These are phyloP conservation scores for Leucocoprinus sp. DNA, from an alignment of 768 basidiomycete species.

Conservation along the genomic window DNA sequence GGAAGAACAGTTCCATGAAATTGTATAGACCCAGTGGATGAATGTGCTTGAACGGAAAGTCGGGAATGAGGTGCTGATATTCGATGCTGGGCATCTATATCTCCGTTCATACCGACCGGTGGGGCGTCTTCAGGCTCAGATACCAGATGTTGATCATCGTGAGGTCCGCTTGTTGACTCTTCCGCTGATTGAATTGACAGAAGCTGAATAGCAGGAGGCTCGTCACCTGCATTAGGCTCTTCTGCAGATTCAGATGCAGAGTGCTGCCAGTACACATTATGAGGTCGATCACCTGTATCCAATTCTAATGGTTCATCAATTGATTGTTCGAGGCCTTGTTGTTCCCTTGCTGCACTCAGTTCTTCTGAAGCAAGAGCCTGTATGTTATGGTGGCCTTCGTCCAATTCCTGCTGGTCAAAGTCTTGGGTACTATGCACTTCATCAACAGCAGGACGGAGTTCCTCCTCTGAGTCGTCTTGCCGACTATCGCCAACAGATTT, in stretches of 20 bases:
- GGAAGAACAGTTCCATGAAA: neutral
- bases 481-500: neutral
- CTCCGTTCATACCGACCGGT: neutral
- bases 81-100: neutral
- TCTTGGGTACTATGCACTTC: neutral
- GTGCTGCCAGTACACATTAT: too few species aligned
- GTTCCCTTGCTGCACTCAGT: too few species aligned
- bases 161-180: too few species aligned
- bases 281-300: neutral
- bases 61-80: neutral
- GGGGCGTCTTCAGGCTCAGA: neutral
- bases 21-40: too few species aligned
- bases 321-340: too few species aligned
- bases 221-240: too few species aligned
- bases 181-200: too few species aligned
- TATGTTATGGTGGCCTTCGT: neutral
- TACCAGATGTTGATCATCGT: neutral
- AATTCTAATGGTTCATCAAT: neutral
- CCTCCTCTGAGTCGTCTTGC: neutral
- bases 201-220: too few species aligned
- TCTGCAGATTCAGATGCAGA: too few species aligned
- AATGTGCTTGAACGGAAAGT: too few species aligned
- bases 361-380: neutral
- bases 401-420: neutral
- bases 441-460: neutral